Evolutionary conservation across 2,329 filamentous ascomycete species (phyloP), one percentile per base, ranked within the genome.

Genomic region (Esteya vermicola): DNA sequence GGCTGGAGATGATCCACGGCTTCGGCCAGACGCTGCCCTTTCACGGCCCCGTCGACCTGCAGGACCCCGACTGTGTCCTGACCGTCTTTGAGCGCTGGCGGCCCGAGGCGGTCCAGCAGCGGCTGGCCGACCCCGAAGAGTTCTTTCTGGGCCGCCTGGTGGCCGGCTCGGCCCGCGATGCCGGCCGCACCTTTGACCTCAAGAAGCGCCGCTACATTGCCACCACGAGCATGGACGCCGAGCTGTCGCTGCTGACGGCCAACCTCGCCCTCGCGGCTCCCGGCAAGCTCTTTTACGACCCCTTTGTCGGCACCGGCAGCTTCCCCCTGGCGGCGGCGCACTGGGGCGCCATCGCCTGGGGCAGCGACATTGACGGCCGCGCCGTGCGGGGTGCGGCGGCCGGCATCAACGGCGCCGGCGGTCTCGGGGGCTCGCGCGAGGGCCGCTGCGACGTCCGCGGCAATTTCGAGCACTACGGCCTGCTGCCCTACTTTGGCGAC

Each of bases 151-250:
- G 84, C 10, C 75, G 86, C 9, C 73, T 75, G 42, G 57, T 96
- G 20, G 78, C 68, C 2, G 62, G 63, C 12, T 79, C 82, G 3
- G 72, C 72, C 4, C 71, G 89, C 33, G 74, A 81, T 38, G 65
- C 79, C 6, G 68, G 84, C 25, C 64, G 72, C 27, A 81, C 71
- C 20, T 93, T 88, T 52, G 86, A 94, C 56, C 68, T 98, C 19
- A 98, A 98, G 67, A 94, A 93, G 60, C 69, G 91, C 22, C 71
- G 72, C 30, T 98, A 98, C 55, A 96, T 98, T 51, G 85, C 82
- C 49, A 96, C 89, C 0, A 98, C 91, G 0, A 91, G 84, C 34
- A 96, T 98, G 91, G 91, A 98, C 55, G 83, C 89, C 0, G 91
- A 96, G 57, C 68, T 98, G 33, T 84, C 86, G 12, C 70, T 98